These are phyloP conservation scores for Colletotrichum sp. DNA, from an alignment of 2,329 filamentous ascomycete species.

Conservation along the genomic window DNA sequence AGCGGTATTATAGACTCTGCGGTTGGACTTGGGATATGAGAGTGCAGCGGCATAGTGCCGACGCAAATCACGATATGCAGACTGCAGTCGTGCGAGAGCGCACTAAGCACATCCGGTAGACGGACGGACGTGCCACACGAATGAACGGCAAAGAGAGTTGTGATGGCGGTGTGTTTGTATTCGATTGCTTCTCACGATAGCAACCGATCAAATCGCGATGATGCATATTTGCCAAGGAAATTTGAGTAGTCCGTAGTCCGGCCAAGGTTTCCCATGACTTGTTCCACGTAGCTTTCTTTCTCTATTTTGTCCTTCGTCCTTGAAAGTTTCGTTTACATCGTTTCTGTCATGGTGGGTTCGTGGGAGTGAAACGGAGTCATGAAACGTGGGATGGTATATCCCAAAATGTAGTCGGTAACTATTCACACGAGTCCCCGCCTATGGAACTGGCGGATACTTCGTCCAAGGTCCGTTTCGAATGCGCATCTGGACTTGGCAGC, in stretches of 20 bases:
- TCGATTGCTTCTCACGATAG: neutral
- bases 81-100: neutral
- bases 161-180: neutral
- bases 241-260: neutral
- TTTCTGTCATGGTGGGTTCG: neutral
- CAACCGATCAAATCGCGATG: neutral
- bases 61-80: neutral
- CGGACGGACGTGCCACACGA: neutral
- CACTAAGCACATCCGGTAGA: neutral
- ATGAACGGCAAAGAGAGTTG: neutral
- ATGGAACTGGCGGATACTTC: neutral
- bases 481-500: neutral
- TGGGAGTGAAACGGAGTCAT: slow-evolving; percentile 3
- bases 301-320: neutral
- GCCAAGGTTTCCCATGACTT: neutral
- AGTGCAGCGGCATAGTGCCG: neutral
- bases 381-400: neutral
- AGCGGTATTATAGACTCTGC: neutral
- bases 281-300: neutral
- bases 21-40: neutral
- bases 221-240: neutral
- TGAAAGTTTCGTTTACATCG: neutral
- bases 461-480: neutral
- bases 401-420: neutral
- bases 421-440: neutral